These are phyloP conservation scores for Wickerhamiella lipophila DNA, from an alignment of 805 yeast genomes.

Conservation along the genomic window DNA sequence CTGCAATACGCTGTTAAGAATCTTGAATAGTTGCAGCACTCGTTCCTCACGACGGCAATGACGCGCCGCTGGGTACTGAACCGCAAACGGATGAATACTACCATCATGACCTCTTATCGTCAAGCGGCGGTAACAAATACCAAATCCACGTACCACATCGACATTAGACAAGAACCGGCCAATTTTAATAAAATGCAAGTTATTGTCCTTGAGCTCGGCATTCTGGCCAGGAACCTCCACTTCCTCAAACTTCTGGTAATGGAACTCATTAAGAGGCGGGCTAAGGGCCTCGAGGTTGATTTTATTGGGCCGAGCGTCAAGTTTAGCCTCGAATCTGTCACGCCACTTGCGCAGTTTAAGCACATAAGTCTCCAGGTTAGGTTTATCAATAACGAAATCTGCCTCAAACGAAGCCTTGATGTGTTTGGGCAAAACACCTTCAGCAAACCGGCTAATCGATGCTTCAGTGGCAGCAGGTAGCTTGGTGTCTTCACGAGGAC, in stretches of 20 bases:
- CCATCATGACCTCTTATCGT: conserved; percentile 92
- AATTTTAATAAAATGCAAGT: conserved; percentile 81
- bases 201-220: conserved; percentile 73
- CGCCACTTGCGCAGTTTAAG: conserved; percentile 81
- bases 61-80: conserved; percentile 95
- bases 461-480: conserved; percentile 87
- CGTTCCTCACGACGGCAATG: conserved; percentile 95
- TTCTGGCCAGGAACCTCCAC: conserved; percentile 97
- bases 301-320: conserved; percentile 69
- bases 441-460: conserved; percentile 79
- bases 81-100: conserved; percentile 79
- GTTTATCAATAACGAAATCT: conserved; percentile 77
- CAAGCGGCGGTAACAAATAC: conserved; percentile 78
- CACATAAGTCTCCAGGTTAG: conserved; percentile 79
- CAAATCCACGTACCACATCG: conserved; percentile 78
- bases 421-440: conserved; percentile 79
- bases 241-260: conserved; percentile 95
- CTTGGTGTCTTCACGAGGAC: conserved; percentile 77
- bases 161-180: conserved; percentile 84
- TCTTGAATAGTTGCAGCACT: conserved; percentile 78
- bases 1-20: conserved; percentile 68
- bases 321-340: conserved; percentile 77
- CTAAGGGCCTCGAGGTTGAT: conserved; percentile 81
- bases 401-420: conserved; percentile 80
- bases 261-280: conserved; percentile 93